Percentiles rank a stretch among this genome's conserved stretches.
These are phyloP conservation scores for Pleodorina starrii DNA, from an alignment of 139 green algal genomes.

Conservation along the genomic window DNA sequence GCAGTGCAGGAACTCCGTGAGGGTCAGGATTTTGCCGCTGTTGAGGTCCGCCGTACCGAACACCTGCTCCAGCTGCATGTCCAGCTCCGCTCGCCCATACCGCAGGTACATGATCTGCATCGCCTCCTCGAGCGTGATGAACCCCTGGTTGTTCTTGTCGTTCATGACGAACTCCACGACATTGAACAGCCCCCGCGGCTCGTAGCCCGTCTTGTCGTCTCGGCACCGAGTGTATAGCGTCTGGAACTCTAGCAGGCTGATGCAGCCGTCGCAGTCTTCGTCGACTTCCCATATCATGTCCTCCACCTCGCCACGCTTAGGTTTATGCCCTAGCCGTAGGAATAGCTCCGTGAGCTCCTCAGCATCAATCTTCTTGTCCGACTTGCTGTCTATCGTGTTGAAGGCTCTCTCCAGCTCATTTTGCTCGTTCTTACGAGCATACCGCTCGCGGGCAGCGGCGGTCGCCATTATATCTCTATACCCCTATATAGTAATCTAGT, in stretches of 20 bases:
- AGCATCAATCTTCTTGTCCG: constrained; percentile 86
- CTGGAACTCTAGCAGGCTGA: constrained; percentile 89
- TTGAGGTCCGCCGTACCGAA: constrained; percentile 95
- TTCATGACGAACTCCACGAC: constrained; percentile 97
- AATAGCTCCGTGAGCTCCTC: constrained; percentile 89
- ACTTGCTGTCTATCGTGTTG: constrained; percentile 85
- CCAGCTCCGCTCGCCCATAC: constrained; percentile 78
- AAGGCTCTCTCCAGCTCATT: constrained; percentile 88
- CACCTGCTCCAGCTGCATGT: constrained; percentile 90
- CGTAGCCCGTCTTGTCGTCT: constrained; percentile 81
- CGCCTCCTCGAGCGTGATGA: constrained; percentile 73
- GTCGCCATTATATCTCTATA: constrained; percentile 55
- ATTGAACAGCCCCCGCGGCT: constrained; percentile 94
- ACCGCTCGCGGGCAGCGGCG: constrained; percentile 78
- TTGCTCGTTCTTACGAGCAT: constrained; percentile 89
- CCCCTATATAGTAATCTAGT: not conserved
- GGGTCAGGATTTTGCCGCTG: constrained; percentile 86
- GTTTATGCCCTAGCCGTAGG: constrained; percentile 78
- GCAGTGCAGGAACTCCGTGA: constrained; percentile 92
- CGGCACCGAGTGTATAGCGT: constrained; percentile 89
- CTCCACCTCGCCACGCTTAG: constrained; percentile 86
- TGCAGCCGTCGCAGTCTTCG: constrained; percentile 91
- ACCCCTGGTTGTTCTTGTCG: constrained; percentile 82
- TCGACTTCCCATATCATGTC: constrained; percentile 99
- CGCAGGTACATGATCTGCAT: constrained; percentile 96